These are phyloP conservation scores for Zoysia japonica DNA, from an alignment of 176 grass and related monocot genomes.

Conservation along the genomic window DNA sequence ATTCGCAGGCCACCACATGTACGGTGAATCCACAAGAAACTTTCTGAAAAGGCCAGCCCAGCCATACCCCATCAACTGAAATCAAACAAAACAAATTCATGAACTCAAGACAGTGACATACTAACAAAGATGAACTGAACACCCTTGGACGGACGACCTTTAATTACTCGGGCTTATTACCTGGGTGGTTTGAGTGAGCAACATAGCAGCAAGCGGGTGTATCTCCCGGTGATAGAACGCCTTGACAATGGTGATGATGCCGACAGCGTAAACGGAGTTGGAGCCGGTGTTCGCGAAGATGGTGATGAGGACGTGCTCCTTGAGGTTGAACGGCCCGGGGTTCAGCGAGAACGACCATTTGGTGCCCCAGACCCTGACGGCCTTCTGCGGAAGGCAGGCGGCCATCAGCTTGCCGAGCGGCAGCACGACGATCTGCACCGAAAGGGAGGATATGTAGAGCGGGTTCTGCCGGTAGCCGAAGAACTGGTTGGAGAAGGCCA, in stretches of 20 bases:
- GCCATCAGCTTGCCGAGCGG: conserved; percentile 77
- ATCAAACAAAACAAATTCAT: not conserved
- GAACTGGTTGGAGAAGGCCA: conserved; percentile 93
- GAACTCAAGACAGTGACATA: conserved; percentile 18
- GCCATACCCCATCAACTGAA: conserved; percentile 76
- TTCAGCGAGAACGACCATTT: conserved; percentile 74
- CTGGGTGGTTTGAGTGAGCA: conserved; percentile 79
- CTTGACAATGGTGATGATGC: conserved; percentile 83
- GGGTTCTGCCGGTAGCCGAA: conserved; percentile 82
- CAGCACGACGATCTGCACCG: conserved; percentile 68
- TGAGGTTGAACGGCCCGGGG: conserved; percentile 83
- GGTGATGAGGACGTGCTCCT: conserved; percentile 88
- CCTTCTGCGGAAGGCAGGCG: conserved; percentile 47
- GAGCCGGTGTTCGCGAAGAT: conserved; percentile 74
- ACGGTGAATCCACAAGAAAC: conserved; percentile 80
- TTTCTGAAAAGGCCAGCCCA: conserved; percentile 84
- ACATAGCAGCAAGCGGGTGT: conserved; percentile 61
- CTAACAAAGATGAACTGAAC: conserved; percentile 20
- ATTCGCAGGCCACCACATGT: conserved; percentile 91
- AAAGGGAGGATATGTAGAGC: conserved; percentile 61
- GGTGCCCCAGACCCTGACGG: conserved; percentile 37
- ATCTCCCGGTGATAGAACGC: conserved; percentile 73
- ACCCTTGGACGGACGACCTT: not conserved
- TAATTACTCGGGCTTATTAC: conserved; percentile 25
- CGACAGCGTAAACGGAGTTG: conserved; percentile 70